Conservation (phyloP, 2,329 filamentous ascomycete species). For the Pseudogymnoascus sp. region DNA sequence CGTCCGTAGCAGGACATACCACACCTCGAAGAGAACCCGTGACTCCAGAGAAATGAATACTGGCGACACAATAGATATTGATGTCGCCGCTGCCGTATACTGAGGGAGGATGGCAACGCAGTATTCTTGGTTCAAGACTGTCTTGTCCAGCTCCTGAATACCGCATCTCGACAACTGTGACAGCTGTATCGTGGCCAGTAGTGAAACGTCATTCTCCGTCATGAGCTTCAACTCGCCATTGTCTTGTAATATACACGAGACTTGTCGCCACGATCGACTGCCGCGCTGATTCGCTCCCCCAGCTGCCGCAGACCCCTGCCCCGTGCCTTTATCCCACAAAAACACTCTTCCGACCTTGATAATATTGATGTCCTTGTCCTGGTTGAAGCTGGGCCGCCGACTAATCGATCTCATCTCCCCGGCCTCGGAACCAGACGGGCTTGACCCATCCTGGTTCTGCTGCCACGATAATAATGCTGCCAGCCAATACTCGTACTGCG, state of each 20-base stretch:
- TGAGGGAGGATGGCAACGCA: constrained; percentile 95
- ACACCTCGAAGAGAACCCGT: constrained; percentile 88
- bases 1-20: constrained; percentile 85
- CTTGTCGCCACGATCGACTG: constrained; percentile 67
- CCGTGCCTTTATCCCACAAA: constrained; percentile 74
- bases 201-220: constrained; percentile 72
- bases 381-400: constrained; percentile 39
- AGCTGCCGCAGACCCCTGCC: constrained; percentile 45
- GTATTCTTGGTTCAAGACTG: constrained; percentile 85
- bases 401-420: constrained; percentile 21
- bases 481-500: constrained; percentile 72
- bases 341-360: constrained; percentile 93
- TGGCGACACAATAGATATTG: constrained; percentile 72
- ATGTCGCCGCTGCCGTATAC: constrained; percentile 68
- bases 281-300: constrained; percentile 42
- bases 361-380: constrained; percentile 63
- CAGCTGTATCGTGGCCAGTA: constrained; percentile 77
- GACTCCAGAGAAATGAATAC: constrained; percentile 84
- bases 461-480: constrained; percentile 77
- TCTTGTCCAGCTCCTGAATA: constrained; percentile 81
- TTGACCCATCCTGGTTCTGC: constrained; percentile 35
- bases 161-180: constrained; percentile 83
- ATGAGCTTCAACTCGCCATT: constrained; percentile 91
- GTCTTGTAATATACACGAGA: constrained; percentile 89
- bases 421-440: neutral